Percentiles rank a stretch among this genome's conserved stretches.
Conservation (phyloP, 768 basidiomycete species). For the Boletus vermiculosoides region DNA sequence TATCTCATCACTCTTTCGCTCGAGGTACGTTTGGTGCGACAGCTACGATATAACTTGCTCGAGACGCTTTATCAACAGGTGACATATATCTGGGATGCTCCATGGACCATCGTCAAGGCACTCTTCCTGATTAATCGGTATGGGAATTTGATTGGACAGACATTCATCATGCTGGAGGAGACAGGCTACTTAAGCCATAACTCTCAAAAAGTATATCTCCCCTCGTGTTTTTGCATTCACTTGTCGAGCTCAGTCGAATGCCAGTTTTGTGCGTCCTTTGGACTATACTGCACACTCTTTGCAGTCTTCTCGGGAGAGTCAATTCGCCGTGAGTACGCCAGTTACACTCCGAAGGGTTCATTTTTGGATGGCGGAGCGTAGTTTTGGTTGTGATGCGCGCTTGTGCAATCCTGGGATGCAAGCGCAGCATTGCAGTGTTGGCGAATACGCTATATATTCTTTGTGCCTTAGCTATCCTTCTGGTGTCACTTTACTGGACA, state of each 20-base stretch:
- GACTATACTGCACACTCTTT: not conserved
- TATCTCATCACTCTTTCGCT: conserved; percentile 26
- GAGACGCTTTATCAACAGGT: conserved; percentile 9
- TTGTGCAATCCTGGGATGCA: conserved; percentile 24
- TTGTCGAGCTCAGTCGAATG: not conserved
- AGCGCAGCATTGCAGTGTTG: not conserved
- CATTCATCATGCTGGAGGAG: conserved; percentile 23
- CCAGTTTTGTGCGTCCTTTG: conserved; percentile 18
- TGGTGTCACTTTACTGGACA: not conserved
- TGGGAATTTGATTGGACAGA: conserved; percentile 20
- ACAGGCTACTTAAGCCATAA: conserved; percentile 15
- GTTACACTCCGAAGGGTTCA: not conserved
- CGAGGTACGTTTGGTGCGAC: conserved; percentile 19
- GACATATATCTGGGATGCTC: conserved; percentile 16
- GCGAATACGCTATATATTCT: conserved; percentile 9
- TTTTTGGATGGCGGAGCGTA: not conserved
- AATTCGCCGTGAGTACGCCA: conserved; percentile 20
- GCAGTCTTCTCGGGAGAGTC: conserved; percentile 19
- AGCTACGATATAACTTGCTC: not conserved
- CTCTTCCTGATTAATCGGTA: conserved; percentile 18
- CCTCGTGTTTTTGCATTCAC: not conserved
- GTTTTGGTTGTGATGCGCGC: conserved; percentile 26
- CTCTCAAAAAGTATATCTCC: conserved; percentile 15
- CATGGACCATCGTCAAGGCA: conserved; percentile 13
- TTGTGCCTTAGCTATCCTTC: conserved; percentile 3